Evolutionary conservation across 1,139 yeast species (phyloP), one percentile per base, ranked within the genome.

Genomic region (Saccharomycopsis phalli): DNA sequence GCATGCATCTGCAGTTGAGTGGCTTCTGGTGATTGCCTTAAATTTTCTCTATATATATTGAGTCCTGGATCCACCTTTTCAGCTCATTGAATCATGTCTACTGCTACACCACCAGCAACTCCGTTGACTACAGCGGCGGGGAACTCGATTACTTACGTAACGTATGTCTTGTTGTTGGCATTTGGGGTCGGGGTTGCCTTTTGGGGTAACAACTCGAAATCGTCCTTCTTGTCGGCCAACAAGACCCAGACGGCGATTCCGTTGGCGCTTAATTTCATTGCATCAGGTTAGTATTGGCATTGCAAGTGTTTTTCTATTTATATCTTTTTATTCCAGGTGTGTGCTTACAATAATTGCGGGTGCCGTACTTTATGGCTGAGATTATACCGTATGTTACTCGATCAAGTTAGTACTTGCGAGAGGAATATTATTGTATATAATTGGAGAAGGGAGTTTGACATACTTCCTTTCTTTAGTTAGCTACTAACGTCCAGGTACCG

Each of bases 361-460:
- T 74, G 81, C 68, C 52, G 20, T 36, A 28, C 47, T 47, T 33
- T 36, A 37, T 45, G 62, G 80, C 84, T 79, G 86, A 78, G 86
- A 77, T 61, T 49, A 73, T 55, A 77, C 87, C 86, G 86, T 72
- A 63, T n/a, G n/a, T n/a, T 66, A 81, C 91, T 81, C 91, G 91
- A 81, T 66, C 88, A 81, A 79, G 86, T 62, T 79, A 70, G 69
- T 68, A 62, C 91, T 81, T 81, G 91, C 88, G 88, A 77, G 91
- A 80, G 91, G 79, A 80, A 65, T 36, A 33, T 44, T 44, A 37
- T 44, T 44, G 39, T 22, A 36, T 29, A 19, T 14, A 13, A 30
- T 16, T 13, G 4, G n/a, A 23, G n/a, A 23, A n/a, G n/a, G n/a
- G n/a, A n/a, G n/a, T n/a, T n/a, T n/a, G n/a, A n/a, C n/a, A 33